These are phyloP conservation scores for Hypoxylon perforatum DNA, from an alignment of 495 filamentous ascomycete species.

Conservation along the genomic window DNA sequence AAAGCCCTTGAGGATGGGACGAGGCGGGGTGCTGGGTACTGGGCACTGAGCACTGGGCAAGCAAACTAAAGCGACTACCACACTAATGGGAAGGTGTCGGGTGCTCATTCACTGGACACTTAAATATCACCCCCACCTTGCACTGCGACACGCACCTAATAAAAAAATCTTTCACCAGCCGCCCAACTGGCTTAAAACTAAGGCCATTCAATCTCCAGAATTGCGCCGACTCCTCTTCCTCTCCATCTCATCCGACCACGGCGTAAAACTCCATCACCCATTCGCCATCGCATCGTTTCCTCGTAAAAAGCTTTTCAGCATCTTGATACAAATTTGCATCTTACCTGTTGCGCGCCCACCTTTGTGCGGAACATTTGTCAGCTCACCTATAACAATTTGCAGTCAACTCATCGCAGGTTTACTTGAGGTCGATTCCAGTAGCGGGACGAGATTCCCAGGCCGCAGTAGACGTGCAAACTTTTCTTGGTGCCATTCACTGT, in stretches of 20 bases:
- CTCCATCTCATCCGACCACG: slow-evolving; percentile 4
- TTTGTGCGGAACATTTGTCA: not conserved
- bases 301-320: slow-evolving; percentile 24
- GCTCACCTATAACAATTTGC: not conserved
- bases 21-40: too few relatives aligned
- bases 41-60: too few relatives aligned
- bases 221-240: slow-evolving; percentile 21
- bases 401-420: slow-evolving; percentile 17
- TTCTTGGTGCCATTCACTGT: slow-evolving; percentile 22
- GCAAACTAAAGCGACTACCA: too few relatives aligned
- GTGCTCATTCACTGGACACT: too few relatives aligned
- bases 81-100: too few relatives aligned
- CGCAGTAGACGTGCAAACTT: slow-evolving; percentile 35
- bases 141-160: slow-evolving; percentile 37
- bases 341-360: slow-evolving; percentile 18
- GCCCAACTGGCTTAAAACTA: slow-evolving; percentile 12
- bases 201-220: slow-evolving; percentile 3
- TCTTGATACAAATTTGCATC: slow-evolving; percentile 17
- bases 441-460: slow-evolving; percentile 21
- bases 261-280: slow-evolving; percentile 22
- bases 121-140: slow-evolving; percentile 37
- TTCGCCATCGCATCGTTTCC: slow-evolving; percentile 6
- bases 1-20: too few relatives aligned
- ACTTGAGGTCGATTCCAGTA: slow-evolving; percentile 18
- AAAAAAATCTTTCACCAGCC: slow-evolving; percentile 30